Evolutionary conservation across 169 alveolate species (phyloP), one percentile per base, ranked within the genome.

Genomic region (Cyclospora cayetanensis): DNA sequence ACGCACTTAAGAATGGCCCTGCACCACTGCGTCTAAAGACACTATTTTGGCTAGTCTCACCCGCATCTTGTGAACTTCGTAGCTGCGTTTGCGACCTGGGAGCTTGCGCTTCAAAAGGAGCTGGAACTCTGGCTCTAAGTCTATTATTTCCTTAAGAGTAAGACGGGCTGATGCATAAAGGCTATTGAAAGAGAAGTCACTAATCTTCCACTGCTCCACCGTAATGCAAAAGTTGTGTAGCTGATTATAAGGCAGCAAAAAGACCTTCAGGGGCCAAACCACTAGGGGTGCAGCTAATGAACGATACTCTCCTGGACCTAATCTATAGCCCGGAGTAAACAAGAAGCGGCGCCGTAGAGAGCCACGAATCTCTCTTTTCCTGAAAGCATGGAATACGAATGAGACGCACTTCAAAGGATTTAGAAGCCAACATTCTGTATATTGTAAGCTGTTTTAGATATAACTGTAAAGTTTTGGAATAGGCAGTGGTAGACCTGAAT

Each of bases 21-120:
- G n/a, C n/a, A n/a, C n/a, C n/a, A n/a, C n/a, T n/a, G n/a, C n/a
- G n/a, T n/a, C n/a, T n/a, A n/a, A n/a, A n/a, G n/a, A n/a, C n/a
- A n/a, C n/a, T n/a, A n/a, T n/a, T n/a, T n/a, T n/a, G n/a, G n/a
- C n/a, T n/a, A n/a, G n/a, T n/a, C 88, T 94, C 70, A 94, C 95
- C 63, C 95, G 92, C 68, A 91, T 52, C 85, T 93, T 92, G 82
- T 92, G 95, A 0, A 94, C 96, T 90, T 94, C 95, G 91, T 90
- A 92, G 86, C 96, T 94, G 35, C 91, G 92, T 84, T 92, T 93
- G 42, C 82, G 87, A 18, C 90, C 94, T n/a, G 95, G 93, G 4
- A 94, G 79, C 55, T 89, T 90, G 39, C 93, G 85, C 63, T 92
- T 90, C 29, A 94, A 83, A 43, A 94, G 63, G 52, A 94, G 88